These are phyloP conservation scores for Tetracentron sinense DNA, from an alignment of 164 flowering plant genomes.

Conservation along the genomic window DNA sequence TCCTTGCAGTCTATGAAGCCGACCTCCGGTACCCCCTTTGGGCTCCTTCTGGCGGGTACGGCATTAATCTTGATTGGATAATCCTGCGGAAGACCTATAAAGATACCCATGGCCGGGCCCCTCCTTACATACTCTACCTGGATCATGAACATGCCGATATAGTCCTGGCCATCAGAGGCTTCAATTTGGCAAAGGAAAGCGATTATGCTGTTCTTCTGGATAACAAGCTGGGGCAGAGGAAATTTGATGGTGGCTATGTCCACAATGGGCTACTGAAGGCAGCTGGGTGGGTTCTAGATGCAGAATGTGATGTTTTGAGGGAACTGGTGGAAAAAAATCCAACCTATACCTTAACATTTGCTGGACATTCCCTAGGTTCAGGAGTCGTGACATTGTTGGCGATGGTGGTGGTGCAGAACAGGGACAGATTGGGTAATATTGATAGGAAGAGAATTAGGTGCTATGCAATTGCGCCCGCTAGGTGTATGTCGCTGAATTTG, in stretches of 20 bases:
- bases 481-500: constrained; percentile 65
- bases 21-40: constrained; percentile 76
- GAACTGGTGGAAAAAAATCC: constrained; percentile 60
- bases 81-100: constrained; percentile 49
- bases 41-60: constrained; percentile 90
- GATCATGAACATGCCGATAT: constrained; percentile 73
- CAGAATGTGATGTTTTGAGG: constrained; percentile 58
- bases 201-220: constrained; percentile 81
- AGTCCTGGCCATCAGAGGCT: constrained; percentile 70
- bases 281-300: constrained; percentile 71
- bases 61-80: constrained; percentile 68
- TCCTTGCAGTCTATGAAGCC: constrained; percentile 79
- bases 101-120: constrained; percentile 59
- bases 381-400: constrained; percentile 60
- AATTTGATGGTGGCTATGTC: constrained; percentile 92
- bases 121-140: constrained; percentile 76
- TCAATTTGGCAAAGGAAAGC: constrained; percentile 75
- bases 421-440: constrained; percentile 47
- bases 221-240: constrained; percentile 73
- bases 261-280: constrained; percentile 96
- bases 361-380: constrained; percentile 91
- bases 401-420: constrained; percentile 49
- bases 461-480: constrained; percentile 63
- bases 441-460: constrained; percentile 61
- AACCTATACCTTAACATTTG: constrained; percentile 69